A percentile compares a stretch with the other conserved stretches of the same genome.
Conservation (phyloP, 73 alveolate genomes). For the Symbiodinium pilosum region DNA sequence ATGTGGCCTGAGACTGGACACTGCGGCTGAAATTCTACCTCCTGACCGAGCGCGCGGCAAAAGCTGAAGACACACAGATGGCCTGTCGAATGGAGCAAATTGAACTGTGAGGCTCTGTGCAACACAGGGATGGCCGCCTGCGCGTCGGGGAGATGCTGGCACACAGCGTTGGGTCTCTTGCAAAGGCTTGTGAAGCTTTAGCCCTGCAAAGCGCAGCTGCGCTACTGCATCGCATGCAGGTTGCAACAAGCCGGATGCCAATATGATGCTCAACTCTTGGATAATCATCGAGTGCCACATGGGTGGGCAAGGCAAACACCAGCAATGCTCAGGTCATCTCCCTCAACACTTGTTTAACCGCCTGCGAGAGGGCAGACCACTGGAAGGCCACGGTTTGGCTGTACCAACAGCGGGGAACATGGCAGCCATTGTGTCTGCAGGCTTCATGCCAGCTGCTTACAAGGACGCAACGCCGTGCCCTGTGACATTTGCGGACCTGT, state of each 20-base stretch:
- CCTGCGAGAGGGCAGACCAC: constrained; percentile 66
- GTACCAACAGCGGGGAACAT: too few species aligned
- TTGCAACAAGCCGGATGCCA: neutral
- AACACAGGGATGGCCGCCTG: constrained; percentile 78
- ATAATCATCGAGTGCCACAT: neutral
- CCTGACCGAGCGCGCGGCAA: neutral
- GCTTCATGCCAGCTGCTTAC: neutral
- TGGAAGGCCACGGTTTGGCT: constrained; percentile 34
- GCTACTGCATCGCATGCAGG: neutral
- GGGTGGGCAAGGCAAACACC: neutral
- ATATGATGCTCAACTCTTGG: neutral
- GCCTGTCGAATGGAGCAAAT: neutral
- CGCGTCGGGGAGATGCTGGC: constrained; percentile 38
- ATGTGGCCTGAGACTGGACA: neutral
- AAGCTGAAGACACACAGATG: neutral
- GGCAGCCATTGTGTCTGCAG: too few species aligned
- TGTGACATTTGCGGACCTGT: neutral
- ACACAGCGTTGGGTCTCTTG: neutral
- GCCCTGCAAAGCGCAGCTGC: neutral
- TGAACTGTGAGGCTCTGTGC: constrained; percentile 30
- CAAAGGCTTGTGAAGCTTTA: neutral
- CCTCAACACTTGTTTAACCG: constrained; percentile 34
- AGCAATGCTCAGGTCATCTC: constrained; percentile 32
- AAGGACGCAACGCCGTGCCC: neutral
- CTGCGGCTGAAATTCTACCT: neutral